These are phyloP conservation scores for Mimosa pudica DNA, from an alignment of 306 rosid species.

Conservation along the genomic window DNA sequence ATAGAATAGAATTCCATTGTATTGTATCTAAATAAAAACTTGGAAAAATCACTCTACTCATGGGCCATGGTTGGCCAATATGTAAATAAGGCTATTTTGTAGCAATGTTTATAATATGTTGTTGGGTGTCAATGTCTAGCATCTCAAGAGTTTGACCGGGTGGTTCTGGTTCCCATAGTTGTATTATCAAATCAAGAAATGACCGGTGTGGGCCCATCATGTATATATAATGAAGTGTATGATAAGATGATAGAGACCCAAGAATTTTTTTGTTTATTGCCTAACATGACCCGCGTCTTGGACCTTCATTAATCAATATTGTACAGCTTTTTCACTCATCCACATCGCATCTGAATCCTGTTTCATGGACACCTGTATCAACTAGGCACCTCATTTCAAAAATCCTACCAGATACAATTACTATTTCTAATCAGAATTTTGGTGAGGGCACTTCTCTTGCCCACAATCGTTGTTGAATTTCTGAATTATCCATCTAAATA, in stretches of 20 bases:
- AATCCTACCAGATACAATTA: not conserved
- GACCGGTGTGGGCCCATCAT: not conserved
- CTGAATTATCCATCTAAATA: too few relatives aligned
- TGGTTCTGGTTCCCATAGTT: not conserved
- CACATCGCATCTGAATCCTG: not conserved
- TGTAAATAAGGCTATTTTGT: not conserved
- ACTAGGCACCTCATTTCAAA: not conserved
- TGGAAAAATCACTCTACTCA: too few relatives aligned
- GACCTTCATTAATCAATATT: not conserved
- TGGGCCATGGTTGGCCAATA: not conserved
- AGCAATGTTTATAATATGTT: not conserved
- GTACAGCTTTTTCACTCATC: not conserved
- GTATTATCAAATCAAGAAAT: not conserved
- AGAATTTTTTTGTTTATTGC: not conserved
- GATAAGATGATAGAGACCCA: not conserved
- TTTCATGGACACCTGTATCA: not conserved
- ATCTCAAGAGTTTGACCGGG: not conserved
- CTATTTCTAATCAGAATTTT: not conserved
- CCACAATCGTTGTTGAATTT: too few relatives aligned
- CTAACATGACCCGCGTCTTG: conserved; percentile 3
- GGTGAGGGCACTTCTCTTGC: not conserved
- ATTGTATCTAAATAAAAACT: too few relatives aligned
- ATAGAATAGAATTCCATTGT: too few relatives aligned
- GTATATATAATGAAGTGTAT: not conserved
- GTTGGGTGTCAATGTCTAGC: not conserved